Evolutionary conservation across 2,329 filamentous ascomycete species (phyloP).

Genomic region (Helminthosporium solani): DNA sequence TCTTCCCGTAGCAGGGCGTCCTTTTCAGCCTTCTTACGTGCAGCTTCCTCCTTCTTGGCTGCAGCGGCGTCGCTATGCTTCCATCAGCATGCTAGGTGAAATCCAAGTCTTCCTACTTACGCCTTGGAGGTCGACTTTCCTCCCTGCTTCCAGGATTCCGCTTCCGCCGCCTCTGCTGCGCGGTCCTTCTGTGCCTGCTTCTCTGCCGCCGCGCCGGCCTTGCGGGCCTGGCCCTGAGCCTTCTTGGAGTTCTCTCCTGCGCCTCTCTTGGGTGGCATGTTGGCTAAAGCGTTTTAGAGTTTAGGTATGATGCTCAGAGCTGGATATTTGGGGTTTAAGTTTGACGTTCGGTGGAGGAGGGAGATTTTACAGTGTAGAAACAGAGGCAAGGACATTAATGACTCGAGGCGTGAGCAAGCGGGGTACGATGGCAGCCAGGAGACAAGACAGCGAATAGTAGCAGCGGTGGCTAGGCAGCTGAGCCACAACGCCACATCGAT

Average conservation of each 20-base stretch:
- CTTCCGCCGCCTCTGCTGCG: conserved; percentile 67
- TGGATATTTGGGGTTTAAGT: neutral
- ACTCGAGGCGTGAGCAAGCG: conserved; percentile 5
- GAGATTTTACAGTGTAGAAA: too few relatives aligned
- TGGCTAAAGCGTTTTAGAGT: conserved; percentile 2
- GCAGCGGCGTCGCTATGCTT: conserved; percentile 73
- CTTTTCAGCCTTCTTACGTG: conserved; percentile 88
- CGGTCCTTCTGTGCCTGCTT: conserved; percentile 73
- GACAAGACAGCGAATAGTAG: too few relatives aligned
- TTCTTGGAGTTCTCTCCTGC: conserved; percentile 81
- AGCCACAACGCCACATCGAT: conserved; percentile 3
- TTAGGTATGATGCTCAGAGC: neutral
- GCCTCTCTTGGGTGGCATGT: conserved; percentile 51
- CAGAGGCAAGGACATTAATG: conserved; percentile 2
- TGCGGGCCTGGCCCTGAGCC: conserved; percentile 82
- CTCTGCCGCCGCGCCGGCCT: conserved; percentile 80
- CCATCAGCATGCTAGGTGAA: conserved; percentile 13
- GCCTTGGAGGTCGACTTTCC: conserved; percentile 84
- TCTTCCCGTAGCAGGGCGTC: conserved; percentile 82
- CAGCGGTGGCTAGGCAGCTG: too few relatives aligned
- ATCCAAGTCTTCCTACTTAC: conserved; percentile 53
- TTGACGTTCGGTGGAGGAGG: too few relatives aligned
- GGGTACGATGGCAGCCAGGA: conserved; percentile 5
- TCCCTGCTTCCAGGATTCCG: conserved; percentile 79
- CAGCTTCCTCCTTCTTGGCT: conserved; percentile 77